Evolutionary conservation across 2,329 filamentous ascomycete genomes (phyloP).

Genomic region (Teratosphaeria nubilosa): DNA sequence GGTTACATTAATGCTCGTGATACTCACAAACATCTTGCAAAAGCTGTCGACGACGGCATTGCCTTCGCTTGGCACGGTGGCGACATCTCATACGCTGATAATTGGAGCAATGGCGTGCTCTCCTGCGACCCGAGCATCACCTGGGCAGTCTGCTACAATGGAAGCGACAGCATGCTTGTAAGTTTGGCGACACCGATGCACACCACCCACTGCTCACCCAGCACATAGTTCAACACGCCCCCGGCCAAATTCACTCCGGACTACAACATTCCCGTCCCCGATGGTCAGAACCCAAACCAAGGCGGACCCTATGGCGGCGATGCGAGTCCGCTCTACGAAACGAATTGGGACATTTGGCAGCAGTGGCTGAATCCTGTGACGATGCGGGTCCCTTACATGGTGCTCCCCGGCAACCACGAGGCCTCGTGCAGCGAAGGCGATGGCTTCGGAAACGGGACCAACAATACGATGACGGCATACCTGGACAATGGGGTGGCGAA

Average conservation of each 20-base stretch:
- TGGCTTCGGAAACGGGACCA: slow-evolving; percentile 31
- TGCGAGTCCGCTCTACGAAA: too few species aligned
- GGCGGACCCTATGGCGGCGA: slow-evolving; percentile 30
- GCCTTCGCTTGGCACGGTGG: slow-evolving; percentile 17
- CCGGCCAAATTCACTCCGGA: slow-evolving; percentile 6
- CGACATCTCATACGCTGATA: slow-evolving; percentile 50
- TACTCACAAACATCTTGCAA: slow-evolving; percentile 34
- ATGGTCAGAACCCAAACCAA: slow-evolving; percentile 43
- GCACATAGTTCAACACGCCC: too few species aligned
- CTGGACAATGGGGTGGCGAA: too few species aligned
- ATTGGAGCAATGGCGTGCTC: slow-evolving; percentile 44
- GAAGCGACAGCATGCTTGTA: too few species aligned
- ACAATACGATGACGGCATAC: slow-evolving; percentile 30
- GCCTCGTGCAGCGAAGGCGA: slow-evolving; percentile 36
- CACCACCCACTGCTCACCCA: too few species aligned
- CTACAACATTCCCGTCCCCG: slow-evolving; percentile 24
- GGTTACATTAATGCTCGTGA: slow-evolving; percentile 43
- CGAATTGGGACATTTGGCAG: too few species aligned
- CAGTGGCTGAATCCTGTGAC: slow-evolving; percentile 45
- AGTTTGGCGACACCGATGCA: too few species aligned
- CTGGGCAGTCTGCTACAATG: too few species aligned
- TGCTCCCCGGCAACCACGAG: slow-evolving; percentile 43
- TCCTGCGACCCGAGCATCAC: background rate
- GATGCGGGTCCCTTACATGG: slow-evolving; percentile 43
- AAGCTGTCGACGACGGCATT: slow-evolving; percentile 22